Evolutionary conservation across 73 alveolate species (phyloP).

Genomic region (Stentor coeruleus): DNA sequence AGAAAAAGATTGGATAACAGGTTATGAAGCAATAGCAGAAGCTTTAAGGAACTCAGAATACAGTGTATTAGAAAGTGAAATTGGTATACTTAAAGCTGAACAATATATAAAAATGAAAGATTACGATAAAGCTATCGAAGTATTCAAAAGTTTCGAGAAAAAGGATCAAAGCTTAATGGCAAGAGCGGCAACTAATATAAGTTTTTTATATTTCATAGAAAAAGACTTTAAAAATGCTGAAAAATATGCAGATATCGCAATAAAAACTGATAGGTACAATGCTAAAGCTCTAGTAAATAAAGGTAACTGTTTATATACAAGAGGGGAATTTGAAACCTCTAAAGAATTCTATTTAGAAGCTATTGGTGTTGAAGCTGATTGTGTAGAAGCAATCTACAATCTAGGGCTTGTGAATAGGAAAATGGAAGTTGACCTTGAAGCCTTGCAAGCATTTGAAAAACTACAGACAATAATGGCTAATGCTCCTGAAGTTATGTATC

Average conservation of each 20-base stretch:
- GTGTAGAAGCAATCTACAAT: slow-evolving; percentile 99
- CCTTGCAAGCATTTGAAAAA: slow-evolving; percentile 99
- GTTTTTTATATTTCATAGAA: slow-evolving; percentile 95
- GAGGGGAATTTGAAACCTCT: slow-evolving; percentile 96
- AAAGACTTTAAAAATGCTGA: slow-evolving; percentile 97
- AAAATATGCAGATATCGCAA: slow-evolving; percentile 98
- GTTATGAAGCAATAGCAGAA: slow-evolving; percentile 90
- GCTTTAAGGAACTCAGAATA: slow-evolving; percentile 82
- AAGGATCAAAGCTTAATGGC: slow-evolving; percentile 97
- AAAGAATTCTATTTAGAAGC: slow-evolving; percentile 99
- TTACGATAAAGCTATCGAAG: slow-evolving; percentile 89
- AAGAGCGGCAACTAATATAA: slow-evolving; percentile 96
- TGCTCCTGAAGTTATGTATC: slow-evolving; percentile 92
- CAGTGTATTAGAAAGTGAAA: slow-evolving; percentile 92
- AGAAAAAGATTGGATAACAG: slow-evolving; percentile 85
- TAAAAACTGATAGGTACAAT: slow-evolving; percentile 95
- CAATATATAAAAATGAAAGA: slow-evolving; percentile 90
- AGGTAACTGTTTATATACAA: slow-evolving; percentile 97
- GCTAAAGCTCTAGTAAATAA: slow-evolving; percentile 99
- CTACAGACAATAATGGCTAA: slow-evolving; percentile 96
- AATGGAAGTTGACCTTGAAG: slow-evolving; percentile 82
- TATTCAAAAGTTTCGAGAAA: slow-evolving; percentile 95
- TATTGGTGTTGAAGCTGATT: slow-evolving; percentile 99
- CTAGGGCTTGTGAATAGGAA: slow-evolving; percentile 92
- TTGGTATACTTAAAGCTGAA: slow-evolving; percentile 95